phyloP scores from a whole-genome alignment of 257 asterid genomes.

The Salvia hispanica region DNA sequence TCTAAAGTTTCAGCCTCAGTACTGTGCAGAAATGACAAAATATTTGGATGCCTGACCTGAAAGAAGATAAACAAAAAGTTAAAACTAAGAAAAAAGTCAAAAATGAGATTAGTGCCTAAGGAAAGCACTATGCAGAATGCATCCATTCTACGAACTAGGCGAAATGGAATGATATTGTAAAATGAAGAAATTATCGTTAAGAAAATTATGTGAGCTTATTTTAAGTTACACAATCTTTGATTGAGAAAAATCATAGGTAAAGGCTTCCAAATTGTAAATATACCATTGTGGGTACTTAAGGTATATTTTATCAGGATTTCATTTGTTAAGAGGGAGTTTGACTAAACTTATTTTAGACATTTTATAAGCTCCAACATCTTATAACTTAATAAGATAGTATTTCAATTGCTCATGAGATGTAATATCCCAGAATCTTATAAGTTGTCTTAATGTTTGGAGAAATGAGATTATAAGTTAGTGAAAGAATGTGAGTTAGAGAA shows the following conservation, averaged over 20 bases:
- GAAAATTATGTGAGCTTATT: background rate
- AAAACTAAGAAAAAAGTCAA: slow-evolving; percentile 26
- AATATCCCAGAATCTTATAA: too few relatives aligned
- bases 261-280: background rate
- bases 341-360: too few relatives aligned
- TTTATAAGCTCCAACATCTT: too few relatives aligned
- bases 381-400: too few relatives aligned
- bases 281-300: background rate
- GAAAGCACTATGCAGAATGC: slow-evolving; percentile 9
- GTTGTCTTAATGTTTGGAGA: too few relatives aligned
- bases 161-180: slow-evolving; percentile 9
- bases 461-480: too few relatives aligned
- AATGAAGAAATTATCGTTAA: slow-evolving; percentile 23
- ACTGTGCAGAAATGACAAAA: slow-evolving; percentile 91
- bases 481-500: too few relatives aligned
- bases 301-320: slow-evolving; percentile 14
- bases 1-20: slow-evolving; percentile 87
- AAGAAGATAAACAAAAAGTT: slow-evolving; percentile 33
- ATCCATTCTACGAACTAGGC: background rate
- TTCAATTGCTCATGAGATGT: too few relatives aligned
- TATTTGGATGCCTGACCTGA: slow-evolving; percentile 99
- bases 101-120: slow-evolving; percentile 18
- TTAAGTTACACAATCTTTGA: slow-evolving; percentile 5
- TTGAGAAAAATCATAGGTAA: slow-evolving; percentile 1
- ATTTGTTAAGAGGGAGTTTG: slow-evolving; percentile 13